Evolutionary conservation across 2,329 filamentous ascomycete genomes (phyloP).

Genomic region (Aschersonia sp.): DNA sequence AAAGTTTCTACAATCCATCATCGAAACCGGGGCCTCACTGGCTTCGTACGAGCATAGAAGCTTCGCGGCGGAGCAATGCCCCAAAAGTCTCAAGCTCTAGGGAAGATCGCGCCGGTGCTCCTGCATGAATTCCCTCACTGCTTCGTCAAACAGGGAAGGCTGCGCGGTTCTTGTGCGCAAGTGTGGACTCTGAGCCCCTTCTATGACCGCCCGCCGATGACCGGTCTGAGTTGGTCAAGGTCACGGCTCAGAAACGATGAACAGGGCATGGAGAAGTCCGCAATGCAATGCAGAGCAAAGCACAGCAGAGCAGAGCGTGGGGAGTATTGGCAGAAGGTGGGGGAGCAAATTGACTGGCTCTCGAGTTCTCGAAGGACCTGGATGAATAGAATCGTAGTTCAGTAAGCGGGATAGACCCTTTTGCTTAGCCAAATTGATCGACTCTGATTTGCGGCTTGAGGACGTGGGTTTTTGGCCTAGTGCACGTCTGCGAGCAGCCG

Average conservation of each 20-base stretch:
- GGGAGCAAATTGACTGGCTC: neutral
- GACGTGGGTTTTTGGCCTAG: constrained; percentile 12
- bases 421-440: constrained; percentile 15
- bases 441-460: constrained; percentile 17
- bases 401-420: constrained; percentile 8
- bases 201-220: neutral
- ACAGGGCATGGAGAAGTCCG: neutral
- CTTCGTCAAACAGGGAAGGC: neutral
- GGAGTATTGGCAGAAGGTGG: neutral
- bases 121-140: neutral
- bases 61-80: too few species aligned
- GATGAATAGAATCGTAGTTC: constrained; percentile 6
- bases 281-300: neutral
- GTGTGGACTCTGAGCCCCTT: neutral
- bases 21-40: too few species aligned
- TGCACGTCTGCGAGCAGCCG: constrained; percentile 11
- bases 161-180: neutral
- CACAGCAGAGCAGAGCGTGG: neutral
- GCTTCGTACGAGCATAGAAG: too few species aligned
- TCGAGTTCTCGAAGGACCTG: neutral
- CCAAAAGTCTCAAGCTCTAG: neutral
- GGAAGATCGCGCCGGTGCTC: neutral
- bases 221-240: neutral
- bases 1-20: too few species aligned
- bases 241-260: neutral